A percentile compares a stretch with the other conserved stretches of the same genome.
Evolutionary conservation across 2,329 filamentous ascomycete species (phyloP).

Genomic region (Pseudogymnoascus sp.): DNA sequence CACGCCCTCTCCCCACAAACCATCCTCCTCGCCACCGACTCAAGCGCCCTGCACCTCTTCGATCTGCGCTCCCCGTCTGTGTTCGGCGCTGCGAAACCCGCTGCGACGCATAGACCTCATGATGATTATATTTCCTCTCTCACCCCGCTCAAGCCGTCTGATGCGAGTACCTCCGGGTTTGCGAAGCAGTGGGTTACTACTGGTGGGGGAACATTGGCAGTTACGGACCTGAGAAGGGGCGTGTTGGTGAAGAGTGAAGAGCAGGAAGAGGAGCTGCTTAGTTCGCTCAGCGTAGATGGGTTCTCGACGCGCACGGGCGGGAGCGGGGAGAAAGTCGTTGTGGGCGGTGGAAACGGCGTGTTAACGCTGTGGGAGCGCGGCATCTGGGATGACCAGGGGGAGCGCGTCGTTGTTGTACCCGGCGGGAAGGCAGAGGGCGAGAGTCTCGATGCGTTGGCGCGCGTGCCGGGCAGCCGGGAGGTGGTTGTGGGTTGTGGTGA

Average conservation of each 20-base stretch:
- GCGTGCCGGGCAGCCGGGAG: constrained; percentile 65
- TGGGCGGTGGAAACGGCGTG: constrained; percentile 69
- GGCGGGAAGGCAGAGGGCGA: constrained; percentile 56
- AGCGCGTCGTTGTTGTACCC: constrained; percentile 69
- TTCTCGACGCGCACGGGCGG: constrained; percentile 53
- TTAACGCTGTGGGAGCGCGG: constrained; percentile 91
- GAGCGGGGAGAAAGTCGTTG: constrained; percentile 67
- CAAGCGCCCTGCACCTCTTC: constrained; percentile 77
- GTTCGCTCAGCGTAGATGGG: constrained; percentile 68
- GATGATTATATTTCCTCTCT: constrained; percentile 89
- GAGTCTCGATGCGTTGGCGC: constrained; percentile 68
- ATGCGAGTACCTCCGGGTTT: constrained; percentile 77
- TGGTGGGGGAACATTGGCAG: constrained; percentile 80
- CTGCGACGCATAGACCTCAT: constrained; percentile 78
- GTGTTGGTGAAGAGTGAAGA: constrained; percentile 86
- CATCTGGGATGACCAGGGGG: constrained; percentile 90
- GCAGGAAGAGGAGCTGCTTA: constrained; percentile 89
- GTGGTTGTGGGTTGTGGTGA: constrained; percentile 76
- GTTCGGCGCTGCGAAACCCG: constrained; percentile 53
- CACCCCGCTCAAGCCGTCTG: constrained; percentile 70
- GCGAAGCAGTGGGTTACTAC: constrained; percentile 94
- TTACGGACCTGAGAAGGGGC: constrained; percentile 80
- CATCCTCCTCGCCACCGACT: constrained; percentile 83
- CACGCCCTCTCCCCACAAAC: constrained; percentile 81
- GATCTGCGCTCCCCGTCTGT: constrained; percentile 60